phyloP scores from a whole-genome alignment of 352 stramenopile species.

The Phytopythium montanum region DNA sequence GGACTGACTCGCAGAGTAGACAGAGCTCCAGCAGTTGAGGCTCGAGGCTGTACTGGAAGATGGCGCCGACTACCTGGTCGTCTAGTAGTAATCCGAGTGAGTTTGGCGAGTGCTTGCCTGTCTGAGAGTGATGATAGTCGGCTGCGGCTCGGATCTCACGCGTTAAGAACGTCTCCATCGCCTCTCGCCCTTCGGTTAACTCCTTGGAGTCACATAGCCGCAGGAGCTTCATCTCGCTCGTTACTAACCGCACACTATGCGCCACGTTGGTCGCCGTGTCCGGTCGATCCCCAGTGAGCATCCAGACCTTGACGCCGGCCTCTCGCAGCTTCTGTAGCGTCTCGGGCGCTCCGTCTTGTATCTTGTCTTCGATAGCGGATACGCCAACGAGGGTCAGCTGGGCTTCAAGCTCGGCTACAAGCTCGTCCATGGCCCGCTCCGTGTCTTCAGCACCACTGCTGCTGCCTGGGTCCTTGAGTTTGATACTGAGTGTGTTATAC shows the following conservation, averaged over 20 bases:
- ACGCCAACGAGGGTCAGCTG: slow-evolving; percentile 49
- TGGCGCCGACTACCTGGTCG: slow-evolving; percentile 43
- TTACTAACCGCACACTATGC: slow-evolving; percentile 46
- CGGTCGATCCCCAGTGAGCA: slow-evolving; percentile 61
- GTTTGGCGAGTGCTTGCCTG: not conserved
- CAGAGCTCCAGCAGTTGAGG: slow-evolving; percentile 42
- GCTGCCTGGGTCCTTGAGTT: slow-evolving; percentile 2
- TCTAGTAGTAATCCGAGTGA: slow-evolving; percentile 44
- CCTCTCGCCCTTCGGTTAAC: slow-evolving; percentile 16
- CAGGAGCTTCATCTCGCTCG: slow-evolving; percentile 46
- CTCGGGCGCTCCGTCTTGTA: slow-evolving; percentile 54
- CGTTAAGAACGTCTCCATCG: slow-evolving; percentile 21
- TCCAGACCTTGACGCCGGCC: slow-evolving; percentile 73
- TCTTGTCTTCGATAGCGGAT: slow-evolving; percentile 65
- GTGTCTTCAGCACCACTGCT: slow-evolving; percentile 3
- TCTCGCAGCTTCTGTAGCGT: slow-evolving; percentile 53
- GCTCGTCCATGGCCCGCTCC: slow-evolving; percentile 26
- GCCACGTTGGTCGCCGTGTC: slow-evolving; percentile 70
- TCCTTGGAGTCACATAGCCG: slow-evolving; percentile 27
- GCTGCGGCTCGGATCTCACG: slow-evolving; percentile 16
- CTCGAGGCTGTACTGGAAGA: slow-evolving; percentile 31
- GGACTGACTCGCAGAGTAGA: slow-evolving; percentile 90
- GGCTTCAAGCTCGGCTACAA: slow-evolving; percentile 45
- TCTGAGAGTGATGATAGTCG: not conserved
- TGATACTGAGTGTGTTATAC: slow-evolving; percentile 24